A percentile compares a stretch with the other conserved stretches of the same genome.
phyloP scores from a whole-genome alignment of 2,329 filamentous ascomycete species.

The Ramularia endophylla region DNA sequence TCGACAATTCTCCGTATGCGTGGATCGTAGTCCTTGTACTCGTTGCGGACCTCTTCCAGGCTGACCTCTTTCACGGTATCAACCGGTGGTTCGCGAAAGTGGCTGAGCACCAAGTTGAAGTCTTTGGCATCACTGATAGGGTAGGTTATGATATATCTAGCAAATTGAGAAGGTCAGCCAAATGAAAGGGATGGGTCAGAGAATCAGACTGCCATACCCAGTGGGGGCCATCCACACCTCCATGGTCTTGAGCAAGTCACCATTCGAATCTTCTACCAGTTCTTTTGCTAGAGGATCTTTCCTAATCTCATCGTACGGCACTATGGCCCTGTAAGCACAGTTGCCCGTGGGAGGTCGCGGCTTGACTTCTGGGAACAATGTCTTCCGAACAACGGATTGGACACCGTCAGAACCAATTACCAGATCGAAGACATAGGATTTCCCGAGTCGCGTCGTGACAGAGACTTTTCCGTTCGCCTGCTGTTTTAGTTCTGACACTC shows the following conservation, averaged over 20 bases:
- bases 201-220: conserved; percentile 15
- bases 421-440: conserved; percentile 21
- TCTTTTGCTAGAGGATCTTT: conserved; percentile 36
- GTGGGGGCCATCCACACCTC: conserved; percentile 40
- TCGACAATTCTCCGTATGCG: conserved; percentile 38
- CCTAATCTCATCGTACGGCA: conserved; percentile 39
- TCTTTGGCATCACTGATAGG: conserved; percentile 40
- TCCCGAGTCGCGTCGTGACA: conserved; percentile 27
- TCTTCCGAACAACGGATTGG: conserved; percentile 31
- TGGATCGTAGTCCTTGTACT: conserved; percentile 43
- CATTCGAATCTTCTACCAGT: conserved; percentile 24
- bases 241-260: conserved; percentile 37
- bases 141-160: conserved; percentile 43
- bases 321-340: conserved; percentile 42
- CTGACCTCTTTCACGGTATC: conserved; percentile 34
- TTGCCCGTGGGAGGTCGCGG: conserved; percentile 38
- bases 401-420: conserved; percentile 29
- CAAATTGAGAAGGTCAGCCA: too few species aligned
- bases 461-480: conserved; percentile 22
- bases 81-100: conserved; percentile 36
- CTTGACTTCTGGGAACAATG: conserved; percentile 38
- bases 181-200: neutral
- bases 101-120: conserved; percentile 44
- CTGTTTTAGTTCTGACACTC: conserved; percentile 32
- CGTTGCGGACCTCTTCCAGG: conserved; percentile 38